phyloP scores from a whole-genome alignment of 2,329 filamentous ascomycete genomes.

The Scedosporium aurantiacum region DNA sequence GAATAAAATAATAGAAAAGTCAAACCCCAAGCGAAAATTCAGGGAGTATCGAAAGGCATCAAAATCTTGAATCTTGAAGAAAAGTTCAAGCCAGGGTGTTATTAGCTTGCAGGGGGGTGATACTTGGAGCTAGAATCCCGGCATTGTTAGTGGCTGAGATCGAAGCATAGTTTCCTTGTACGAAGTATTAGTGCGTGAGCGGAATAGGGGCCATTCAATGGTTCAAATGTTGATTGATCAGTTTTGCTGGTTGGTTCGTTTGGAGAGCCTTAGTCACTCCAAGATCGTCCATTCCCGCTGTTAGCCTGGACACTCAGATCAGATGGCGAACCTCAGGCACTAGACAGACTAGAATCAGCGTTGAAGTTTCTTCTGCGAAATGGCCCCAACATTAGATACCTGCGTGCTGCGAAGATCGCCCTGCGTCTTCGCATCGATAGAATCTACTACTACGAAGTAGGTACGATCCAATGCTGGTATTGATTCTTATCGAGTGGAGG shows the following conservation, averaged over 20 bases:
- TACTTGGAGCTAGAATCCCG: not conserved
- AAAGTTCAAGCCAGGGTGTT: constrained; percentile 7
- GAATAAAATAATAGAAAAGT: not conserved
- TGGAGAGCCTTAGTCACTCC: not conserved
- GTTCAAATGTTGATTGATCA: not conserved
- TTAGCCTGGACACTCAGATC: too few relatives aligned
- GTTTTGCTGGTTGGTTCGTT: not conserved
- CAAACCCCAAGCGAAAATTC: not conserved
- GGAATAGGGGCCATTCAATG: not conserved
- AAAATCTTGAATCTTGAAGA: not conserved
- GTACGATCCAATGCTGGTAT: too few relatives aligned
- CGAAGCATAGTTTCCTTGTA: not conserved
- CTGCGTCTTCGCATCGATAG: too few relatives aligned
- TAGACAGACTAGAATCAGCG: too few relatives aligned
- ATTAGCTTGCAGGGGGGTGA: constrained; percentile 5
- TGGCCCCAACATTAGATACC: too few relatives aligned
- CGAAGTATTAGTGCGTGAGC: too few relatives aligned
- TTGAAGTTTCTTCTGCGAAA: too few relatives aligned
- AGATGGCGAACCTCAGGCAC: too few relatives aligned
- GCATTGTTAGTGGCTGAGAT: not conserved
- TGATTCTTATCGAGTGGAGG: not conserved
- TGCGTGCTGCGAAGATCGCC: too few relatives aligned
- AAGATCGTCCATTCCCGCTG: too few relatives aligned
- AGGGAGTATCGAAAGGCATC: not conserved
- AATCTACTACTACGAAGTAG: too few relatives aligned